Conservation (phyloP, 805 yeast species). For the Monosporozyma siamensis region DNA sequence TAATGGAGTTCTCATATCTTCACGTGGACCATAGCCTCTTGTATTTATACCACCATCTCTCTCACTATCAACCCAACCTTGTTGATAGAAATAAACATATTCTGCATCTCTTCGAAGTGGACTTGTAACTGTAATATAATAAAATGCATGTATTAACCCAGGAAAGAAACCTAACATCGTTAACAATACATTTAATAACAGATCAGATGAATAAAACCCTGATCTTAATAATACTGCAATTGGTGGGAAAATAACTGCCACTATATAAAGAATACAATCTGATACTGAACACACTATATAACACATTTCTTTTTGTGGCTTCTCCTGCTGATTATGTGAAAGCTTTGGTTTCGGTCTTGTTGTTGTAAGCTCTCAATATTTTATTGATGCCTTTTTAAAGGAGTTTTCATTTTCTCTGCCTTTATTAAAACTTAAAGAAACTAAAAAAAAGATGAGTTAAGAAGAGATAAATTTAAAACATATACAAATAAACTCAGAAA, state of each 20-base stretch:
- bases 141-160: slow-evolving; percentile 59
- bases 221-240: slow-evolving; percentile 59
- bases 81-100: slow-evolving; percentile 22
- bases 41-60: slow-evolving; percentile 9
- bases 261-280: slow-evolving; percentile 49
- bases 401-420: neutral
- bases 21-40: slow-evolving; percentile 1
- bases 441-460: too few relatives aligned
- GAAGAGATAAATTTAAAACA: too few relatives aligned
- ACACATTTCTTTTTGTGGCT: slow-evolving; percentile 13
- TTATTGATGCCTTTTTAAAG: neutral
- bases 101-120: slow-evolving; percentile 23
- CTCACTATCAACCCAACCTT: slow-evolving; percentile 27
- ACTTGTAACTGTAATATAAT: slow-evolving; percentile 32
- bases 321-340: too few relatives aligned
- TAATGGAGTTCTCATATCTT: slow-evolving; percentile 2
- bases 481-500: too few relatives aligned
- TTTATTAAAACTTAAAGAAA: too few relatives aligned
- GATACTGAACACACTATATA: slow-evolving; percentile 24
- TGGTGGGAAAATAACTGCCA: slow-evolving; percentile 65
- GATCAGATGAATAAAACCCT: slow-evolving; percentile 50
- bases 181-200: slow-evolving; percentile 51
- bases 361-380: neutral
- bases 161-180: slow-evolving; percentile 71
- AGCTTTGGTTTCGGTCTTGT: too few relatives aligned